Evolutionary conservation across 2,329 filamentous ascomycete genomes (phyloP).

Genomic region (Monilinia aucupariae): DNA sequence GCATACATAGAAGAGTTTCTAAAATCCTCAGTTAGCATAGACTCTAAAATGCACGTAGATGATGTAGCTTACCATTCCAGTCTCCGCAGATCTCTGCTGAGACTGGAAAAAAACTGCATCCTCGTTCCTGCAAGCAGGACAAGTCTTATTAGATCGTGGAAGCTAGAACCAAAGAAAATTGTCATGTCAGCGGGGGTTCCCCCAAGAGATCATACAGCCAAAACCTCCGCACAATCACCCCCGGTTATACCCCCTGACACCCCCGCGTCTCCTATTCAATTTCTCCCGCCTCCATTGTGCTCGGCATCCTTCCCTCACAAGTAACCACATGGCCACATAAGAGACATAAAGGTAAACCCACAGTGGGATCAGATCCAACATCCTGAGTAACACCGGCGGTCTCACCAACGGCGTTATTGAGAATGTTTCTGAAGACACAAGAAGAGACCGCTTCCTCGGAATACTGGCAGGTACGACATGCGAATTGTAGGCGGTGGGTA

Average conservation of each 20-base stretch:
- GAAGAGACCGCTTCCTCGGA: slow-evolving; percentile 79
- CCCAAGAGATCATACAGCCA: slow-evolving; percentile 13
- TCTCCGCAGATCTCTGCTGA: slow-evolving; percentile 92
- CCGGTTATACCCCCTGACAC: background rate
- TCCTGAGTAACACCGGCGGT: slow-evolving; percentile 97
- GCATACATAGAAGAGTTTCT: slow-evolving; percentile 95
- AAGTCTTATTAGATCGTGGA: slow-evolving; percentile 79
- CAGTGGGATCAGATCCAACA: slow-evolving; percentile 95
- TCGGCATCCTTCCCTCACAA: slow-evolving; percentile 34
- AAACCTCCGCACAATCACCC: background rate
- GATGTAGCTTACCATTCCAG: slow-evolving; percentile 77
- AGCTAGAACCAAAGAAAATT: slow-evolving; percentile 58
- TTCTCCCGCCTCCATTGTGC: background rate
- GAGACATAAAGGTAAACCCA: slow-evolving; percentile 60
- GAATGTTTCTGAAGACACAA: slow-evolving; percentile 92
- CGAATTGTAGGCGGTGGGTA: slow-evolving; percentile 82
- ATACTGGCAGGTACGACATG: slow-evolving; percentile 92
- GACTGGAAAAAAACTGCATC: slow-evolving; percentile 99
- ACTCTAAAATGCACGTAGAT: background rate
- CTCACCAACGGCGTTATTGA: slow-evolving; percentile 87
- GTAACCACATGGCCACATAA: slow-evolving; percentile 43
- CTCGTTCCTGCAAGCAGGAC: slow-evolving; percentile 76
- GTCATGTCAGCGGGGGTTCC: slow-evolving; percentile 37
- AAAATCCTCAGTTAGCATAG: slow-evolving; percentile 27
- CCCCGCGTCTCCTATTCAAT: slow-evolving; percentile 13